Percentiles rank a stretch among this genome's conserved stretches.
These are phyloP conservation scores for Castanospermum australe DNA, from an alignment of 306 rosid genomes.

Conservation along the genomic window DNA sequence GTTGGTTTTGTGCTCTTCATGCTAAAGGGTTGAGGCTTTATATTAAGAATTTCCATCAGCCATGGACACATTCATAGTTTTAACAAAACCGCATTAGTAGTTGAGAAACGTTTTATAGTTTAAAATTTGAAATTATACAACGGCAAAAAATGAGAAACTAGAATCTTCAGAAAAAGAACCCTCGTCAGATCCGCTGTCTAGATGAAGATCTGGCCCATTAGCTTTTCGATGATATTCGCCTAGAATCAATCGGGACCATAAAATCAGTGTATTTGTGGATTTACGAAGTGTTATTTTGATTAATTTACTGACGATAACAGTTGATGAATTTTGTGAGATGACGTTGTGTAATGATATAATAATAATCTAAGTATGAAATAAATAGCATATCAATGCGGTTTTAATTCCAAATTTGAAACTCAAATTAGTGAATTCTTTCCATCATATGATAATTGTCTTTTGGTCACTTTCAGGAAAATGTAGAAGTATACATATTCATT, in stretches of 20 bases:
- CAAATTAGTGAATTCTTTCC: not conserved
- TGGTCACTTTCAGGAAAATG: too few relatives aligned
- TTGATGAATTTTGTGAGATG: not conserved
- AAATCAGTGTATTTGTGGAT: not conserved
- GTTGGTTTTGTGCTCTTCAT: conserved; percentile 50
- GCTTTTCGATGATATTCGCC: not conserved
- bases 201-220: not conserved
- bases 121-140: not conserved
- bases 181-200: not conserved
- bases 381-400: not conserved
- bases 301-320: not conserved
- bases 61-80: not conserved
- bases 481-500: too few relatives aligned
- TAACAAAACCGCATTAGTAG: not conserved
- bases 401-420: not conserved
- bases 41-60: not conserved
- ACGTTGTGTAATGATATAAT: not conserved
- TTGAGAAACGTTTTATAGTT: not conserved
- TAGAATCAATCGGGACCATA: not conserved
- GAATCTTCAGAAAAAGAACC: not conserved
- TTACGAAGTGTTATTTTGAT: not conserved
- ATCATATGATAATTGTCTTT: too few relatives aligned
- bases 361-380: not conserved
- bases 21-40: conserved; percentile 32
- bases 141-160: not conserved